These are phyloP conservation scores for Wallacemonas rigidus DNA, from an alignment of 208 protist genomes.

Conservation along the genomic window DNA sequence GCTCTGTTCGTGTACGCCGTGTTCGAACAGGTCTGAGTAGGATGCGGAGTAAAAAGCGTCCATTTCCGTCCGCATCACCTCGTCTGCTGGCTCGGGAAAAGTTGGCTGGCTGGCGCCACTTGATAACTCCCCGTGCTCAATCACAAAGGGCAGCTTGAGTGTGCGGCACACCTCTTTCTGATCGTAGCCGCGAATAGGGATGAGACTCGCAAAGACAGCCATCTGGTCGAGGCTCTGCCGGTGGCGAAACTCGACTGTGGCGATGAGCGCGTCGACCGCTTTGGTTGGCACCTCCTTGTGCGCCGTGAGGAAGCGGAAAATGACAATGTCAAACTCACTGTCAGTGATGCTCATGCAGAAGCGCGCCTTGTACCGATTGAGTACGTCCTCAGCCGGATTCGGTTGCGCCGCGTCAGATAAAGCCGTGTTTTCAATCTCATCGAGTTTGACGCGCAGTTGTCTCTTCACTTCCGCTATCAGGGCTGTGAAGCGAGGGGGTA, in stretches of 20 bases:
- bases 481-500: neutral
- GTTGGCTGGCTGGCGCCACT: neutral
- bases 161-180: conserved; percentile 42
- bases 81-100: neutral
- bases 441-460: conserved; percentile 1
- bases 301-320: conserved; percentile 49
- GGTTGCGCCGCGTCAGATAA: neutral
- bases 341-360: conserved; percentile 34
- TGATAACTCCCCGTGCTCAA: neutral
- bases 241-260: conserved; percentile 32
- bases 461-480: neutral
- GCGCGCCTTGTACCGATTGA: conserved; percentile 1
- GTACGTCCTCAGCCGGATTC: neutral
- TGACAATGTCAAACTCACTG: conserved; percentile 30
- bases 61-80: conserved; percentile 6
- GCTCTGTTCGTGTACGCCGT: neutral
- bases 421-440: conserved; percentile 17
- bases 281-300: conserved; percentile 32
- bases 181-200: conserved; percentile 60
- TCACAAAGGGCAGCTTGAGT: conserved; percentile 37
- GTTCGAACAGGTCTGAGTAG: conserved; percentile 4
- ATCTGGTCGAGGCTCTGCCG: conserved; percentile 57
- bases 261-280: conserved; percentile 32
- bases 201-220: conserved; percentile 53
- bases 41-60: conserved; percentile 9